A percentile compares a stretch with the other conserved stretches of the same genome.
Conservation (phyloP, 352 stramenopile genomes). For the Thraustochytrium sp. region DNA sequence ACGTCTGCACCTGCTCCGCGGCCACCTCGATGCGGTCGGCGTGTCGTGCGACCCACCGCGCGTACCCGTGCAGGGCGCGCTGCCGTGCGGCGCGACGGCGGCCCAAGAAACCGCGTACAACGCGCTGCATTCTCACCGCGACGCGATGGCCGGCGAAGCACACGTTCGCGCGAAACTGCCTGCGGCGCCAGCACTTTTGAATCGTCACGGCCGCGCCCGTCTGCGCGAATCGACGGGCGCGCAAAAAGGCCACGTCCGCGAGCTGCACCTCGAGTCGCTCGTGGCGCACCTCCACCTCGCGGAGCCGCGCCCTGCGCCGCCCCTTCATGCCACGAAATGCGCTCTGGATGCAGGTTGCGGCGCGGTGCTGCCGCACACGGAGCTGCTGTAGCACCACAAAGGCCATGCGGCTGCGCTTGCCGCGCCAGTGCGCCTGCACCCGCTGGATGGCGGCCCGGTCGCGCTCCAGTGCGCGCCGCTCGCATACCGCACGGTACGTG, state of each 20-base stretch:
- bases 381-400: not conserved
- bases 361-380: not conserved
- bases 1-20: not conserved
- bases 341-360: slow-evolving; percentile 2
- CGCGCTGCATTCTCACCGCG: slow-evolving; percentile 6
- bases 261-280: not conserved
- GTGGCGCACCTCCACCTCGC: not conserved
- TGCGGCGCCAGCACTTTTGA: not conserved
- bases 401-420: slow-evolving; percentile 1
- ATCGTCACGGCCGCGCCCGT: not conserved
- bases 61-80: not conserved
- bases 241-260: not conserved
- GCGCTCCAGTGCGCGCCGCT: not conserved
- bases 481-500: not conserved
- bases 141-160: not conserved
- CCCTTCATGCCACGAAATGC: not conserved
- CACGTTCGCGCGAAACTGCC: not conserved
- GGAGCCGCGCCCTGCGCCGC: not conserved
- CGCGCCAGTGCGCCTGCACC: slow-evolving; percentile 27
- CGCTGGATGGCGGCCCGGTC: not conserved
- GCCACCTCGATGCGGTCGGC: not conserved
- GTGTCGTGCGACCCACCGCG: not conserved
- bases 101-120: not conserved
- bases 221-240: not conserved
- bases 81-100: not conserved